Evolutionary conservation across 177 flowering plant species (phyloP).

Genomic region (Vitis hybrid): DNA sequence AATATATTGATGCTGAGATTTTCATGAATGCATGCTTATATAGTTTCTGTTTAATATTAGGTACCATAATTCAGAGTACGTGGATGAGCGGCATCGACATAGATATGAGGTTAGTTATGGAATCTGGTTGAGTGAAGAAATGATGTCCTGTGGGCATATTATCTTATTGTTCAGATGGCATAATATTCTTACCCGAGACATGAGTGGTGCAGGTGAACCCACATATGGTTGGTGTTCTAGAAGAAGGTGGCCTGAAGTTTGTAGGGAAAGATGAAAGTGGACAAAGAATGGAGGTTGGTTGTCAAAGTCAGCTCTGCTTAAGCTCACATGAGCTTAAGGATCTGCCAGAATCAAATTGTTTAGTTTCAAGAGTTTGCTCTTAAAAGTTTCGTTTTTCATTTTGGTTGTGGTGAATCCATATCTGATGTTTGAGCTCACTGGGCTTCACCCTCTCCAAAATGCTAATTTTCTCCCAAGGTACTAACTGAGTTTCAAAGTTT

Average conservation of each 20-base stretch:
- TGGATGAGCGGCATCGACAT: constrained; percentile 97
- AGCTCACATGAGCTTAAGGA: neutral
- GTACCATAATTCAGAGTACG: constrained; percentile 58
- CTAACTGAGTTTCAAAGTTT: neutral
- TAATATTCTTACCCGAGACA: constrained; percentile 1
- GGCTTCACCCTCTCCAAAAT: neutral
- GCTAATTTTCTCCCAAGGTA: neutral
- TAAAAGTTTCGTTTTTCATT: neutral
- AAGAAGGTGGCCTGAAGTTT: constrained; percentile 81
- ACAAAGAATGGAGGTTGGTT: constrained; percentile 84
- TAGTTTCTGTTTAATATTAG: constrained; percentile 32
- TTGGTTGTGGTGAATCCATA: neutral
- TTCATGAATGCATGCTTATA: neutral
- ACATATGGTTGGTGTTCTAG: constrained; percentile 54
- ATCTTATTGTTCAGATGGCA: neutral
- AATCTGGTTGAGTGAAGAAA: neutral
- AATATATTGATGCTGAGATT: neutral
- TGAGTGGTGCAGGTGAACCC: constrained; percentile 78
- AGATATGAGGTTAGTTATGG: constrained; percentile 78
- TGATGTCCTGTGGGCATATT: neutral
- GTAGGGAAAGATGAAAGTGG: constrained; percentile 96
- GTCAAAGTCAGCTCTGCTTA: constrained; percentile 3
- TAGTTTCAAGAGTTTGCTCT: constrained; percentile 2
- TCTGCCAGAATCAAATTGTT: neutral
- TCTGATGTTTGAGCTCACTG: neutral